Conservation (phyloP, 2,329 filamentous ascomycete species). For the Pseudogymnoascus sp. region DNA sequence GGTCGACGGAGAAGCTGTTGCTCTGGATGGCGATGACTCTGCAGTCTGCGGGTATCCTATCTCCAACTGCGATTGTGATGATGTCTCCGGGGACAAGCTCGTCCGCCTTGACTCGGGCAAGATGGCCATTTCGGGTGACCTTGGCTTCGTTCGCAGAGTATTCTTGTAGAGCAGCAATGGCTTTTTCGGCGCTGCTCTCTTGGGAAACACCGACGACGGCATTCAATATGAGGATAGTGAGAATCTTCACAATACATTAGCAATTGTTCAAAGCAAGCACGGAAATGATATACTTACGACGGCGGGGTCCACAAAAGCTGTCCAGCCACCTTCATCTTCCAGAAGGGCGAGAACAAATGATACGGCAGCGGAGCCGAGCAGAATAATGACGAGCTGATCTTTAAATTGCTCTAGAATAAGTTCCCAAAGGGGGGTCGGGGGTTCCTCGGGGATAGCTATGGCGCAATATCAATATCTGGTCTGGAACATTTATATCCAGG, state of each 20-base stretch:
- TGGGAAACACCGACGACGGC: constrained; percentile 56
- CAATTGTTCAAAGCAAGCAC: neutral
- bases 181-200: constrained; percentile 54
- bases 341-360: constrained; percentile 91
- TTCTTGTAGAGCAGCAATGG: constrained; percentile 45
- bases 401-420: constrained; percentile 98
- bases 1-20: constrained; percentile 95
- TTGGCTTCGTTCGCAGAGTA: constrained; percentile 43
- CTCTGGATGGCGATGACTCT: constrained; percentile 82
- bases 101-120: constrained; percentile 45
- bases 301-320: constrained; percentile 89
- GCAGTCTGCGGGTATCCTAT: constrained; percentile 70
- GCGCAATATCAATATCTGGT: constrained; percentile 17
- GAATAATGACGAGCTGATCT: constrained; percentile 92
- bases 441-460: constrained; percentile 72
- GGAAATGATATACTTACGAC: constrained; percentile 57
- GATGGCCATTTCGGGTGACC: constrained; percentile 45
- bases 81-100: constrained; percentile 58
- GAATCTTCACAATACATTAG: constrained; percentile 51
- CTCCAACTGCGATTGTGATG: constrained; percentile 53
- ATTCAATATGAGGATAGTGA: constrained; percentile 74
- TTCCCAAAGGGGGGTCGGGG: constrained; percentile 91
- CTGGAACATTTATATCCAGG: neutral
- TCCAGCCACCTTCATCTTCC: constrained; percentile 89
- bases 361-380: constrained; percentile 84